Base-by-base conservation (phyloP, 768 basidiomycete genomes). In the Trametopsis cervina region DNA sequence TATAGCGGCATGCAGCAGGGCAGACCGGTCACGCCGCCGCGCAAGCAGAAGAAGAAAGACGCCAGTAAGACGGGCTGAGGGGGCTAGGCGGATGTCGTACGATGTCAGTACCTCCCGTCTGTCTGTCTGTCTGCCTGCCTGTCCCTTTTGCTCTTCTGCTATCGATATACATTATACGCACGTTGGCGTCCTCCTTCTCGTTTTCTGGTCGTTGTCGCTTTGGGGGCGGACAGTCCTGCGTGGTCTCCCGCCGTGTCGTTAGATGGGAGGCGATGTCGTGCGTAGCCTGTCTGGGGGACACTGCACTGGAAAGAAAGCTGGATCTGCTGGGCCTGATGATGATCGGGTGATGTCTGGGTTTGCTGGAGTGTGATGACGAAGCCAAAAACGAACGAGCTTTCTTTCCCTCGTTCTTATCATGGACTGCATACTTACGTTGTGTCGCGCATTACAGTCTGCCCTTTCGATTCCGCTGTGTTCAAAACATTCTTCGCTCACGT, bases 41-140 rank as follows among this genome's bases (percentile, higher is more conserved):
- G 94, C 69, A 96, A 95, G 77, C 83, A 85, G 71, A 95, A 93
- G 86, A 94, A 94, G 81, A 92, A 92, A 76, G 89, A 87, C 59
- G 80, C 56, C 39, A 62, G 73, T 72, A 89, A 88, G 76, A 78
- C 71, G 59, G 59, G 59, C 52, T 60, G 58, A 60, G 54, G 17
- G 37, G 40, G 15, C 13, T 44, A 13, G 3, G 29, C 23, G 20
- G 20, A 41, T 47, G 50, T 49, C 44, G n/a, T 38, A 54, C 50
- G 57, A 42, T 51, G 58, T 60, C 61, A 62, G 59, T 62, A 57
- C 50, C 42, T 50, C 37, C 27, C 36, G 18, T 46, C 37, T 42
- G 33, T 33, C 29, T 33, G 7, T 33, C 29, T 33, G 29, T 33
- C 29, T 15, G 22, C 36, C 21, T 40, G 24, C 24, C 23, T 40